Percentiles rank a stretch among this genome's conserved stretches.
These are phyloP conservation scores for Hymenoscyphus linearis DNA, from an alignment of 2,329 filamentous ascomycete species.

Conservation along the genomic window DNA sequence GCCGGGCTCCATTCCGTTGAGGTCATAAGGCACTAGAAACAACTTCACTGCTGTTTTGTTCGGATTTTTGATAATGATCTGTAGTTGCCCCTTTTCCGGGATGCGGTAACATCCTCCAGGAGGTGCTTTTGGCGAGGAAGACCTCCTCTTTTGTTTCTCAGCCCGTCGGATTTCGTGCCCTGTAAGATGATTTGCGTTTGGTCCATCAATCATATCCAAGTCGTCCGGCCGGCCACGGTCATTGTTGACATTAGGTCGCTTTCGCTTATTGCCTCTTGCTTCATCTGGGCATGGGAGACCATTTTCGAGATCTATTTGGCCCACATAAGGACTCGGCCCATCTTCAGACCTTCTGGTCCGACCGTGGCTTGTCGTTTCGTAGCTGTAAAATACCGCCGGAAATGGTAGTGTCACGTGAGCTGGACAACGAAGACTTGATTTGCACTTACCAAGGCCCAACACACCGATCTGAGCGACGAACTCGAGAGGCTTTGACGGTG, in stretches of 20 bases:
- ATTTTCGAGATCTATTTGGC: constrained; percentile 85
- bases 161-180: constrained; percentile 39
- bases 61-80: constrained; percentile 96
- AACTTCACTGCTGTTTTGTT: constrained; percentile 98
- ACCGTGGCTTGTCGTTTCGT: constrained; percentile 61
- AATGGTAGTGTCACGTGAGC: constrained; percentile 87
- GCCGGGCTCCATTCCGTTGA: constrained; percentile 85
- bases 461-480: constrained; percentile 96
- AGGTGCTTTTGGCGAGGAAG: constrained; percentile 59
- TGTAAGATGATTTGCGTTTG: constrained; percentile 16
- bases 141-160: constrained; percentile 56
- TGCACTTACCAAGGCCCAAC: constrained; percentile 83
- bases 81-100: constrained; percentile 86
- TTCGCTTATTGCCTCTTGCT: constrained; percentile 37
- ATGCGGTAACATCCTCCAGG: constrained; percentile 91
- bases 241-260: constrained; percentile 25
- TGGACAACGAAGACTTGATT: constrained; percentile 76
- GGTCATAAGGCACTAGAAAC: constrained; percentile 88
- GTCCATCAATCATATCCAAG: constrained; percentile 21
- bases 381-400: constrained; percentile 94
- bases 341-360: constrained; percentile 62
- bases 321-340: constrained; percentile 92
- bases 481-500: constrained; percentile 83
- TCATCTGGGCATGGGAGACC: constrained; percentile 53
- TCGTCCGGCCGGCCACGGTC: constrained; percentile 19